phyloP scores from a whole-genome alignment of 345 rosid genomes.

The Streptanthus diversifolius region DNA sequence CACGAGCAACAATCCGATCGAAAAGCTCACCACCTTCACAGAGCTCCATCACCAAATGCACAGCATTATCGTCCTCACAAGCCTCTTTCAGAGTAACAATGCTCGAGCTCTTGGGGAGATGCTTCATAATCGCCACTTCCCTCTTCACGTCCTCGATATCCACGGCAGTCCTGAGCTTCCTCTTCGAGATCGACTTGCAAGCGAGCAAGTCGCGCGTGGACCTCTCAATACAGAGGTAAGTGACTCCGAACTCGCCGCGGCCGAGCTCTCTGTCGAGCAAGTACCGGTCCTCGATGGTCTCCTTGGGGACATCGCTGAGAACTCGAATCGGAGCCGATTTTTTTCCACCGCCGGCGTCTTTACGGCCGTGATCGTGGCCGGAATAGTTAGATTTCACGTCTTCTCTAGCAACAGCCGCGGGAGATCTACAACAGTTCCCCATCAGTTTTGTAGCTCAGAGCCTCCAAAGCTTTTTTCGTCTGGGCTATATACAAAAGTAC shows the following conservation, averaged over 20 bases:
- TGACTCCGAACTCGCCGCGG: constrained; percentile 98
- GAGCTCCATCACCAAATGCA: constrained; percentile 99
- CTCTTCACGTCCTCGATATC: constrained; percentile 93
- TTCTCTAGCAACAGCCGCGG: constrained; percentile 94
- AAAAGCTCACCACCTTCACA: constrained; percentile 99
- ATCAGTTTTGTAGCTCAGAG: constrained; percentile 34
- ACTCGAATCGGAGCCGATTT: constrained; percentile 69
- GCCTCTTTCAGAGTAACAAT: constrained; percentile 92
- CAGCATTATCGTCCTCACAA: constrained; percentile 95
- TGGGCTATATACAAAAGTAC: constrained; percentile 21
- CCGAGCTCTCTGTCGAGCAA: constrained; percentile 94
- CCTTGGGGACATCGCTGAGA: constrained; percentile 67
- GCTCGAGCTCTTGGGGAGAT: constrained; percentile 79
- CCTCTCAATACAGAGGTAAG: constrained; percentile 88
- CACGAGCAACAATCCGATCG: constrained; percentile 98
- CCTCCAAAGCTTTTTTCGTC: neutral
- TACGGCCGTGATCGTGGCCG: constrained; percentile 65
- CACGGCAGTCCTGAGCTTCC: constrained; percentile 91
- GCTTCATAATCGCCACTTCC: constrained; percentile 97
- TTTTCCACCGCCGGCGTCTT: constrained; percentile 49
- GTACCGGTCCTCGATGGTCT: constrained; percentile 88
- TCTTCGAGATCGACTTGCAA: constrained; percentile 91
- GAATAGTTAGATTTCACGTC: constrained; percentile 86
- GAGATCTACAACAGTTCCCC: constrained; percentile 99
- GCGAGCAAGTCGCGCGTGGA: constrained; percentile 78